These are phyloP conservation scores for Pseudomassariella vexata DNA, from an alignment of 2,329 filamentous ascomycete genomes.

Conservation along the genomic window DNA sequence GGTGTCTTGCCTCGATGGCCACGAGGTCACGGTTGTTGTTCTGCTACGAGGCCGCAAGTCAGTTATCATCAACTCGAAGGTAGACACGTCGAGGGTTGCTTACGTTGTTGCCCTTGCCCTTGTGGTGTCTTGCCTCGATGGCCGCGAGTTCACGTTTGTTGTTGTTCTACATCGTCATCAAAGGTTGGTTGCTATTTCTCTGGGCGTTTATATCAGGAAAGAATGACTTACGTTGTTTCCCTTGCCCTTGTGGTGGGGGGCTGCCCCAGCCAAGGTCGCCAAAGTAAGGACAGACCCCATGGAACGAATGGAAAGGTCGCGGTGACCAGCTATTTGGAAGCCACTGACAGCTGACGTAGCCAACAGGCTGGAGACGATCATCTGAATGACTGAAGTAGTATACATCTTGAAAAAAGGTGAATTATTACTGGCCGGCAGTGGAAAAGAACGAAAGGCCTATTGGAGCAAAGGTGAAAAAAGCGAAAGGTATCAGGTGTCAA, in stretches of 20 bases:
- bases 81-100: too few species aligned
- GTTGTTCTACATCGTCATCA: too few species aligned
- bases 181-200: too few species aligned
- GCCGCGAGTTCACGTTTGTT: slow-evolving; percentile 4
- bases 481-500: slow-evolving; percentile 10
- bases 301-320: slow-evolving; percentile 15
- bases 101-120: slow-evolving; percentile 2
- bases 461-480: slow-evolving; percentile 8
- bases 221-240: slow-evolving; percentile 1
- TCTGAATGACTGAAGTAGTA: slow-evolving; percentile 22
- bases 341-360: slow-evolving; percentile 22
- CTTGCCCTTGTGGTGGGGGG: slow-evolving; percentile 7
- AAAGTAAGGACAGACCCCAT: too few species aligned
- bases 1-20: slow-evolving; percentile 8
- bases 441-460: slow-evolving; percentile 16
- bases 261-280: too few species aligned
- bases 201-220: too few species aligned
- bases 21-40: slow-evolving; percentile 4
- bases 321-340: slow-evolving; percentile 17
- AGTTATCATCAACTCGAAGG: too few species aligned
- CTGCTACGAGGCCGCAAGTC: too few species aligned
- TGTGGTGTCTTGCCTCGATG: slow-evolving; percentile 8
- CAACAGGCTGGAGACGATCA: slow-evolving; percentile 22
- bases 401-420: slow-evolving; percentile 22
- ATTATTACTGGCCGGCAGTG: slow-evolving; percentile 22